Evolutionary conservation across 176 grass and related monocot species (phyloP), one percentile per base, ranked within the genome.

Genomic region (Neostapfia colusana): DNA sequence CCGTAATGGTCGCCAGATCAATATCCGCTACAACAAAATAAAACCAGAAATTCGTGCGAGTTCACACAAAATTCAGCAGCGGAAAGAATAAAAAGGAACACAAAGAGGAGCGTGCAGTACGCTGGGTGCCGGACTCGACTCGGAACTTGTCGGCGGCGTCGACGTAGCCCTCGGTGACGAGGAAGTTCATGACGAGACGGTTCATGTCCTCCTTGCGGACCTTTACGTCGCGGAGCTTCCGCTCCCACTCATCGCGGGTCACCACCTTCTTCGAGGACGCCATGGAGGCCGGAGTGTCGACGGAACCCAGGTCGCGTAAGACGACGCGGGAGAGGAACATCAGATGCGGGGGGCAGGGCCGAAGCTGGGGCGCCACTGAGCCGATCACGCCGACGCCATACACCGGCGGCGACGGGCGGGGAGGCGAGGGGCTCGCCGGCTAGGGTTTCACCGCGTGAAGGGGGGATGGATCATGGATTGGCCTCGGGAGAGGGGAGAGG

Each of bases 201-300:
- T 97, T 91, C 95, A 98, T 94, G 85, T 89, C 89, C 84, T 91
- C 91, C 74, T 94, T 98, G 39, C 89, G 88, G 62, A 98, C 94
- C 89, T 94, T 98, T 72, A 92, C 91, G 44, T 94, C 91, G 58
- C 84, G 90, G 54, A 98, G 89, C 79, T 98, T 98, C 70, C 87
- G 84, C 74, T 98, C 95, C 95, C 95, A 98, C 74, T 94, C 95
- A 42, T 94, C 91, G 58, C 82, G 87, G 49, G 89, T 92, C 67
- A 92, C 86, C 56, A 98, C 80, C 82, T 98, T 98, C 87, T 91
- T 98, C 17, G 91, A 92, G 69, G 85, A 75, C 71, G 89, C 86
- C 86, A 85, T 85, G 72, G 77, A 81, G 34, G 82, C 9, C 8
- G 77, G 65, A 76, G 74, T 56, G 61, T 92, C 79, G 74, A 80